phyloP scores from a whole-genome alignment of 2,329 filamentous ascomycete genomes.

The Penicillium sp. region DNA sequence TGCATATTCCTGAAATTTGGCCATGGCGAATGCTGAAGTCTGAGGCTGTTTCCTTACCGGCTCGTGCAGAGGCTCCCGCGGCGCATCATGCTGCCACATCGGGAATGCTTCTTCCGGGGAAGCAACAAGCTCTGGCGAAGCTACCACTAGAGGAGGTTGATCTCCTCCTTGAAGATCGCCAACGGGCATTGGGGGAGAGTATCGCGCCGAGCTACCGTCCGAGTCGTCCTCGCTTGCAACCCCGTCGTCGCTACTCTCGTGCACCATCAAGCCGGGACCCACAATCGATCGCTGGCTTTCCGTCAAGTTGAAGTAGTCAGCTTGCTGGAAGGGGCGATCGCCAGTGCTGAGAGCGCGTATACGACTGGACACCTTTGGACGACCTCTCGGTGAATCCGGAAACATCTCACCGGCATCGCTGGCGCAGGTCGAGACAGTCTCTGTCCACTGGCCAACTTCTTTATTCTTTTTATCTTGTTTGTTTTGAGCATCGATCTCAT shows the following conservation, averaged over 20 bases:
- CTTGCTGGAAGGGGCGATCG: slow-evolving; percentile 26
- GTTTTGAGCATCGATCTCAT: slow-evolving; percentile 46
- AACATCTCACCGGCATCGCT: slow-evolving; percentile 34
- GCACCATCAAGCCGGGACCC: slow-evolving; percentile 46
- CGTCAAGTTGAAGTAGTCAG: slow-evolving; percentile 31
- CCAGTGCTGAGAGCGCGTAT: slow-evolving; percentile 45
- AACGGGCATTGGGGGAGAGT: slow-evolving; percentile 24
- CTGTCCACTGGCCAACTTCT: slow-evolving; percentile 51
- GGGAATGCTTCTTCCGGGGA: slow-evolving; percentile 26
- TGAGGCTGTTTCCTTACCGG: slow-evolving; percentile 41
- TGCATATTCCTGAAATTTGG: slow-evolving; percentile 45
- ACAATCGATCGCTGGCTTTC: slow-evolving; percentile 40
- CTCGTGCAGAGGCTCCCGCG: slow-evolving; percentile 23
- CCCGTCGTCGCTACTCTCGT: slow-evolving; percentile 41
- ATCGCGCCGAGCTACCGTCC: slow-evolving; percentile 22
- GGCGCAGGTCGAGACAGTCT: slow-evolving; percentile 43
- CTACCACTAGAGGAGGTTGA: slow-evolving; percentile 14
- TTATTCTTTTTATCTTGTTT: slow-evolving; percentile 47
- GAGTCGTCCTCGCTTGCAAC: slow-evolving; percentile 38
- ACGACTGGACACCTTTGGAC: slow-evolving; percentile 22
- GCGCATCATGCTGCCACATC: slow-evolving; percentile 44
- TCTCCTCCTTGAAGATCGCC: slow-evolving; percentile 21
- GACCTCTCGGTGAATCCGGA: slow-evolving; percentile 16
- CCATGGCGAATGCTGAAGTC: slow-evolving; percentile 52
- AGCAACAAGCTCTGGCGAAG: slow-evolving; percentile 15